Percentiles rank a stretch among this genome's conserved stretches.
These are phyloP conservation scores for Kluyveromyces wickerhamii DNA, from an alignment of 805 yeast genomes.

Conservation along the genomic window DNA sequence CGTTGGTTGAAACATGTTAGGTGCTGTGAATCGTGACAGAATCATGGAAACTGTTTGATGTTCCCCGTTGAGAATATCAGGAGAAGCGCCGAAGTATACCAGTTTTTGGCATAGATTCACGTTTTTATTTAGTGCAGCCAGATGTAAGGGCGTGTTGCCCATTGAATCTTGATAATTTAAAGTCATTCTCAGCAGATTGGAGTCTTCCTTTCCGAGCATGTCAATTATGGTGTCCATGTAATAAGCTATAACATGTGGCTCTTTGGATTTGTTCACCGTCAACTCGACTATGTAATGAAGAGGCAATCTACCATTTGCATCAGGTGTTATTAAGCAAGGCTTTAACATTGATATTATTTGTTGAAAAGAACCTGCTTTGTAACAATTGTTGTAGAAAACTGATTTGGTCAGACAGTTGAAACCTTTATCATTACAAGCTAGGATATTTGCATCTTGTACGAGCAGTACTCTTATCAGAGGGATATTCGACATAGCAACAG, in stretches of 20 bases:
- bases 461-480: conserved; percentile 48
- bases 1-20: conserved; percentile 19
- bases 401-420: conserved; percentile 64
- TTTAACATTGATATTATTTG: conserved; percentile 53
- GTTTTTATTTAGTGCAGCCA: conserved; percentile 43
- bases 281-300: conserved; percentile 58
- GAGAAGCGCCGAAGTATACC: conserved; percentile 26
- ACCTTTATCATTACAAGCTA: conserved; percentile 46
- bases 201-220: conserved; percentile 33
- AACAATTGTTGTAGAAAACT: conserved; percentile 65
- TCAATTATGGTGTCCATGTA: conserved; percentile 46
- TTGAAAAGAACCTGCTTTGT: conserved; percentile 51
- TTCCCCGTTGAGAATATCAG: conserved; percentile 23
- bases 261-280: conserved; percentile 41
- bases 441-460: conserved; percentile 54
- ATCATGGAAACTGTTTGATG: conserved; percentile 26
- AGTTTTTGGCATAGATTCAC: conserved; percentile 27
- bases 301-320: conserved; percentile 63
- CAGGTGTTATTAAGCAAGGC: conserved; percentile 63
- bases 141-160: conserved; percentile 81
- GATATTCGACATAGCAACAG: conserved; percentile 68
- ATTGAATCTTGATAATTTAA: conserved; percentile 69
- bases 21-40: conserved; percentile 18
- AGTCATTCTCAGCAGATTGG: conserved; percentile 45
- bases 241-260: conserved; percentile 42